phyloP scores from a whole-genome alignment of 106 monocot genomes.

The Phalaenopsis equestris region DNA sequence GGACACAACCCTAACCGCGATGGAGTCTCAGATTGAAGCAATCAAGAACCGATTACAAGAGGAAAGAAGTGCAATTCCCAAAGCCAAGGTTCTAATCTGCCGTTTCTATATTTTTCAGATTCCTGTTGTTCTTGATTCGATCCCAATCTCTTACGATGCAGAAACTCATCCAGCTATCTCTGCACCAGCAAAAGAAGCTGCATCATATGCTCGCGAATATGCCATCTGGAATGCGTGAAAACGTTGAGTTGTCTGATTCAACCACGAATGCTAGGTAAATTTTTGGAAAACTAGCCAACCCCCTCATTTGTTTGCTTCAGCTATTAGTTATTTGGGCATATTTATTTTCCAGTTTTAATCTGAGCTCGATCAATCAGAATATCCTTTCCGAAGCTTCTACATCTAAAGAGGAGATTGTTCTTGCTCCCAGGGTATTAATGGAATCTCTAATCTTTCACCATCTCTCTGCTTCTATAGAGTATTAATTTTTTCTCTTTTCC shows the following conservation, averaged over 20 bases:
- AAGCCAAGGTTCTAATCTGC: conserved; percentile 50
- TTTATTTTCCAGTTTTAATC: conserved; percentile 2
- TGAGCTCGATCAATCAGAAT: neutral
- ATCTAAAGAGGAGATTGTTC: conserved; percentile 27
- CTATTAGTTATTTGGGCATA: neutral
- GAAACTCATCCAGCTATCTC: conserved; percentile 61
- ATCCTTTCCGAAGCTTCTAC: conserved; percentile 4
- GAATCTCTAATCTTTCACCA: neutral
- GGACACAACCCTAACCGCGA: conserved; percentile 43
- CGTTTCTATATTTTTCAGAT: neutral
- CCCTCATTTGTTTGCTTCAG: neutral
- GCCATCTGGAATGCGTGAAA: conserved; percentile 43
- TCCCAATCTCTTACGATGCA: conserved; percentile 12
- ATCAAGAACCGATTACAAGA: conserved; percentile 69
- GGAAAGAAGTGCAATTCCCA: conserved; percentile 67
- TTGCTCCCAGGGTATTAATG: conserved; percentile 37
- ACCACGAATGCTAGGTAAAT: conserved; percentile 28
- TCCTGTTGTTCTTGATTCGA: neutral
- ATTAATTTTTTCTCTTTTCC: neutral
- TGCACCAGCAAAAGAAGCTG: conserved; percentile 61
- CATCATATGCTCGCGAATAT: conserved; percentile 71
- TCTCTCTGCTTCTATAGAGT: neutral
- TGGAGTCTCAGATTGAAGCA: conserved; percentile 76
- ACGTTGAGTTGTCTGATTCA: conserved; percentile 9
- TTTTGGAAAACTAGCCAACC: neutral